These are phyloP conservation scores for Starmerella vitae DNA, from an alignment of 805 yeast species.

Conservation along the genomic window DNA sequence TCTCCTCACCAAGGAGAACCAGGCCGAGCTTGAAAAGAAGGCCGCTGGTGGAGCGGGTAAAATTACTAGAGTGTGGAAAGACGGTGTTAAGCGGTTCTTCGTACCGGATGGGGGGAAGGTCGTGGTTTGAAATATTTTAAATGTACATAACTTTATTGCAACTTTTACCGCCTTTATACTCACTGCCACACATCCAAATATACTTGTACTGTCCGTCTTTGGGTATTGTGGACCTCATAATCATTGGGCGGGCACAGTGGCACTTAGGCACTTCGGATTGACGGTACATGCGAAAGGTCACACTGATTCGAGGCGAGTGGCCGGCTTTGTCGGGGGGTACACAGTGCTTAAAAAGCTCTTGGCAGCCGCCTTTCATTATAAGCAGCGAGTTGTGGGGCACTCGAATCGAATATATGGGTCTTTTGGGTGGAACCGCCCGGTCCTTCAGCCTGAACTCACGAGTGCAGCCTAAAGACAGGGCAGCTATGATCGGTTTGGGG, in stretches of 20 bases:
- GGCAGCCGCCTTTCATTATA: slow-evolving; percentile 68
- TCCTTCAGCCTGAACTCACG: slow-evolving; percentile 48
- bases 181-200: slow-evolving; percentile 50
- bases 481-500: slow-evolving; percentile 54
- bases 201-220: slow-evolving; percentile 32
- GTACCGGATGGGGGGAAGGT: slow-evolving; percentile 23
- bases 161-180: slow-evolving; percentile 19
- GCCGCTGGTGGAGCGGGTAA: slow-evolving; percentile 39
- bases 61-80: slow-evolving; percentile 43
- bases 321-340: slow-evolving; percentile 41
- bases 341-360: slow-evolving; percentile 59
- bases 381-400: slow-evolving; percentile 57
- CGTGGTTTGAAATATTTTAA: slow-evolving; percentile 14
- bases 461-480: slow-evolving; percentile 55
- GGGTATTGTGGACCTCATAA: slow-evolving; percentile 43
- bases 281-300: slow-evolving; percentile 51
- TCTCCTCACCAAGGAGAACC: slow-evolving; percentile 29
- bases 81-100: slow-evolving; percentile 37
- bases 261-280: slow-evolving; percentile 33
- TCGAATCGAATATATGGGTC: slow-evolving; percentile 38
- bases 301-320: slow-evolving; percentile 42
- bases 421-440: slow-evolving; percentile 11
- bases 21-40: slow-evolving; percentile 22
- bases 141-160: slow-evolving; percentile 17
- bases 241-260: slow-evolving; percentile 34